Percentiles rank a stretch among this genome's conserved stretches.
These are phyloP conservation scores for Xylaria nigripes DNA, from an alignment of 495 filamentous ascomycete species.

Conservation along the genomic window DNA sequence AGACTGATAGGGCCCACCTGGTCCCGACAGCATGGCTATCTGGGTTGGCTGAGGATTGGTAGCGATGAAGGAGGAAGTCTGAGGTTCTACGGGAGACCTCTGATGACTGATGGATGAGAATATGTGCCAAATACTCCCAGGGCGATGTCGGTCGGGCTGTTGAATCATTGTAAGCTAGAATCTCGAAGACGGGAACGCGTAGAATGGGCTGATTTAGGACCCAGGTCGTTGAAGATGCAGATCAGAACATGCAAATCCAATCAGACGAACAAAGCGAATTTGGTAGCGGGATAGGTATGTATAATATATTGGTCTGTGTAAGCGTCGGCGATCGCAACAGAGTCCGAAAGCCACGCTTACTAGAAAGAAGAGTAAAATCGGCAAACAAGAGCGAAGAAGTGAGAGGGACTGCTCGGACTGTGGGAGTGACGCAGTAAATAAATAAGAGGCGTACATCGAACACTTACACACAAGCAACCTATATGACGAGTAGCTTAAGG, in stretches of 20 bases:
- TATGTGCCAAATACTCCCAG: slow-evolving; percentile 9
- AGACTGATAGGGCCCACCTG: slow-evolving; percentile 13
- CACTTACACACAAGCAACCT: not conserved
- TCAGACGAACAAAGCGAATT: not conserved
- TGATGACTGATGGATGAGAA: slow-evolving; percentile 10
- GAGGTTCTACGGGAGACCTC: not conserved
- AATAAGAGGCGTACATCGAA: not conserved
- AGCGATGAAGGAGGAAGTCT: slow-evolving; percentile 12
- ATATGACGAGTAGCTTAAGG: not conserved
- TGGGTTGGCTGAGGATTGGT: slow-evolving; percentile 10
- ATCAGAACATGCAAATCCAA: not conserved
- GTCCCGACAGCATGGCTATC: slow-evolving; percentile 16
- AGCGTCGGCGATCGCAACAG: not conserved
- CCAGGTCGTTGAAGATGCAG: not conserved
- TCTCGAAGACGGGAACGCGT: not conserved
- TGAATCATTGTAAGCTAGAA: slow-evolving; percentile 15
- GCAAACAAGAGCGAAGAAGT: not conserved
- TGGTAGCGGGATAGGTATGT: not conserved
- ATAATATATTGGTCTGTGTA: not conserved
- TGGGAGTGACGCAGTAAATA: not conserved
- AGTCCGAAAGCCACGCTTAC: not conserved
- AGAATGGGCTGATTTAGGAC: not conserved
- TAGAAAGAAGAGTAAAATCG: not conserved
- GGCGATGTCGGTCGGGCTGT: slow-evolving; percentile 4
- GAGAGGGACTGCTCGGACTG: not conserved